Percentiles rank a stretch among this genome's conserved stretches.
Conservation (phyloP, 108 stramenopile genomes). For the Seminavis robusta region DNA sequence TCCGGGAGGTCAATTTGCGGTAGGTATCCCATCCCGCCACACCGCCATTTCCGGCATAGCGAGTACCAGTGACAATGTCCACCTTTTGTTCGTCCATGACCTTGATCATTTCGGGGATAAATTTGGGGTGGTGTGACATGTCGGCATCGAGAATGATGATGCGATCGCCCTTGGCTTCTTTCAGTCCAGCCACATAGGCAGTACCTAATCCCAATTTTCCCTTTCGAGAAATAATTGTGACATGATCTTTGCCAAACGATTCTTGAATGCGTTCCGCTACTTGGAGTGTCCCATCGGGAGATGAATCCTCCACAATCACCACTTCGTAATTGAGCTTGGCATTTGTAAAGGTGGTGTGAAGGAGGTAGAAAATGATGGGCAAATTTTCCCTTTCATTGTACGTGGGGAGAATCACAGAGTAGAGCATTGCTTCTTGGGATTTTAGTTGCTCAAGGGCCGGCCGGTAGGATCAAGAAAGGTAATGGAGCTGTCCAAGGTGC, state of each 20-base stretch:
- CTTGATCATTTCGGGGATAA: constrained; percentile 88
- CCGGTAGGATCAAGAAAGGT: too few relatives aligned
- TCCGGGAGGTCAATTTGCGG: constrained; percentile 90
- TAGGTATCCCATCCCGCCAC: constrained; percentile 92
- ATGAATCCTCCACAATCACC: constrained; percentile 94
- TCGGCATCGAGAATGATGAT: constrained; percentile 99
- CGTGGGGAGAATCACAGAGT: constrained; percentile 95
- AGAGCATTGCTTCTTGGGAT: constrained; percentile 64
- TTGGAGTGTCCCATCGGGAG: constrained; percentile 91
- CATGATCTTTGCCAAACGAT: constrained; percentile 65
- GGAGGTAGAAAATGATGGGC: constrained; percentile 89
- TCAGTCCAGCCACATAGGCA: constrained; percentile 92
- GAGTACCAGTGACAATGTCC: constrained; percentile 95
- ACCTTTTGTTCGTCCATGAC: constrained; percentile 53
- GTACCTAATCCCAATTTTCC: constrained; percentile 96
- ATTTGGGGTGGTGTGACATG: constrained; percentile 96
- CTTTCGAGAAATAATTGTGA: constrained; percentile 82
- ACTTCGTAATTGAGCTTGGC: constrained; percentile 83
- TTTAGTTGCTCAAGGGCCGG: too few relatives aligned
- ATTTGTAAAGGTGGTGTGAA: constrained; percentile 74
- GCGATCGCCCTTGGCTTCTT: constrained; percentile 71
- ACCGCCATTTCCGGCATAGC: constrained; percentile 90
- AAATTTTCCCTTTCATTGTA: constrained; percentile 98
- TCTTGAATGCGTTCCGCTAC: constrained; percentile 89
- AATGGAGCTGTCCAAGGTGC: too few relatives aligned